Evolutionary conservation across 1,284 basidiomycete genomes (phyloP).

Genomic region (Rhodotorula sp.): DNA sequence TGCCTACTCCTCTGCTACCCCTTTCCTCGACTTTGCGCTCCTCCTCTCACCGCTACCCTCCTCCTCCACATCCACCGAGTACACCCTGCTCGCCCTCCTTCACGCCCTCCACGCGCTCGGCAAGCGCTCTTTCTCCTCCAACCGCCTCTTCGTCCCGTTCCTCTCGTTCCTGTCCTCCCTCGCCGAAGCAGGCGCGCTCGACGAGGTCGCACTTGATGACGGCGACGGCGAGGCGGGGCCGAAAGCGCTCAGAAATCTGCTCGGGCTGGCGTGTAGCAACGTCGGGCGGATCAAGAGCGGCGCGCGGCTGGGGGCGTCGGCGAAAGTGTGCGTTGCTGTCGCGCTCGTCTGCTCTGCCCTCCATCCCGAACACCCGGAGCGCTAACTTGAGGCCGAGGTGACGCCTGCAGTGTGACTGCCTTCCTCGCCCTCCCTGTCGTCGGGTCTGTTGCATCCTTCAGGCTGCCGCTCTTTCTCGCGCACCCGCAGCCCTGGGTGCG

Average conservation of each 20-base stretch:
- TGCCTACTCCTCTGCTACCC: slow-evolving; percentile 54
- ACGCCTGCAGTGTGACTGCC: slow-evolving; percentile 61
- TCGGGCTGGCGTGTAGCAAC: slow-evolving; percentile 63
- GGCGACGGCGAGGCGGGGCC: slow-evolving; percentile 13
- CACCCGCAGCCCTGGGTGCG: slow-evolving; percentile 77
- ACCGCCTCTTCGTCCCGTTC: slow-evolving; percentile 63
- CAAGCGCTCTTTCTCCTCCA: slow-evolving; percentile 62
- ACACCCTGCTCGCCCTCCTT: slow-evolving; percentile 59
- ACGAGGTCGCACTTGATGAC: slow-evolving; percentile 8
- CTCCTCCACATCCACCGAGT: slow-evolving; percentile 45
- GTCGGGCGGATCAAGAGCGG: slow-evolving; percentile 71
- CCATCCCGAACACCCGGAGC: too few relatives aligned
- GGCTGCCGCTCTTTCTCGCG: slow-evolving; percentile 64
- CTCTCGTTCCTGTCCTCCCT: slow-evolving; percentile 16
- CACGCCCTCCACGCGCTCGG: slow-evolving; percentile 62
- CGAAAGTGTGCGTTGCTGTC: slow-evolving; percentile 67
- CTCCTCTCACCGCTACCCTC: slow-evolving; percentile 56
- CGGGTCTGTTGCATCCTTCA: slow-evolving; percentile 57
- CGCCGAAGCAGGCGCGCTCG: slow-evolving; percentile 17
- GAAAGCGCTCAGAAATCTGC: slow-evolving; percentile 50
- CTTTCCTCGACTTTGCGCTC: slow-evolving; percentile 63
- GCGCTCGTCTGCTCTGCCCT: not conserved
- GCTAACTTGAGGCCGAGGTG: not conserved
- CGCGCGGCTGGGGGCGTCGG: slow-evolving; percentile 70
- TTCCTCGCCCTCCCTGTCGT: slow-evolving; percentile 61